phyloP scores from a whole-genome alignment of 148 eudicot genomes.

The Chenopodium berlandieri region DNA sequence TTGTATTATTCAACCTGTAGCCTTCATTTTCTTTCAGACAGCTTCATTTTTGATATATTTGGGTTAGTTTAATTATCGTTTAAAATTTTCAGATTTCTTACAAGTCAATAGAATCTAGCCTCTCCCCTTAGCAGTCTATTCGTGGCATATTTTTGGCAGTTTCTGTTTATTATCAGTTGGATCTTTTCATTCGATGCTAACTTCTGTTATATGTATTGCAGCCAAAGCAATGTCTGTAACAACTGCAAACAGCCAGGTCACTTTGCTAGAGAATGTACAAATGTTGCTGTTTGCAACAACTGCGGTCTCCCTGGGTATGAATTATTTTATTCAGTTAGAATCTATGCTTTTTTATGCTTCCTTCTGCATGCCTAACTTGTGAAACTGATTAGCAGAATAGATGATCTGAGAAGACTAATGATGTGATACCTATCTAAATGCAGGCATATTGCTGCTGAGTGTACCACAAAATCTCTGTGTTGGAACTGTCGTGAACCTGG shows the following conservation, averaged over 20 bases:
- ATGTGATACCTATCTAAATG: not conserved
- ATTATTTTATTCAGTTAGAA: not conserved
- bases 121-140: not conserved
- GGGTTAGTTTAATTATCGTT: not conserved
- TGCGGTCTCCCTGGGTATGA: conserved; percentile 58
- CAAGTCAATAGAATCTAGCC: no score
- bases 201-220: conserved; percentile 12
- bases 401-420: not conserved
- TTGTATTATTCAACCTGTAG: not conserved
- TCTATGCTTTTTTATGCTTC: not conserved
- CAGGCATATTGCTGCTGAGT: conserved; percentile 96
- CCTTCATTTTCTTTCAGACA: not conserved
- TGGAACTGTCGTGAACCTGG: conserved; percentile 97
- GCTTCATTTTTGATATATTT: not conserved
- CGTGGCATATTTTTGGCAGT: not conserved
- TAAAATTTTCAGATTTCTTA: not conserved
- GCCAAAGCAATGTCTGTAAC: conserved; percentile 48
- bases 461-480: conserved; percentile 83
- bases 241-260: conserved; percentile 57
- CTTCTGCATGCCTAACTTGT: not conserved
- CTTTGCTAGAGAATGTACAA: conserved; percentile 54
- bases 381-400: not conserved
- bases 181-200: not conserved
- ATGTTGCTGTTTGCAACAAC: conserved; percentile 54
- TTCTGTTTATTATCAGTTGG: not conserved